Conservation (phyloP, 2,329 filamentous ascomycete genomes). For the Ilyonectria destructans region DNA sequence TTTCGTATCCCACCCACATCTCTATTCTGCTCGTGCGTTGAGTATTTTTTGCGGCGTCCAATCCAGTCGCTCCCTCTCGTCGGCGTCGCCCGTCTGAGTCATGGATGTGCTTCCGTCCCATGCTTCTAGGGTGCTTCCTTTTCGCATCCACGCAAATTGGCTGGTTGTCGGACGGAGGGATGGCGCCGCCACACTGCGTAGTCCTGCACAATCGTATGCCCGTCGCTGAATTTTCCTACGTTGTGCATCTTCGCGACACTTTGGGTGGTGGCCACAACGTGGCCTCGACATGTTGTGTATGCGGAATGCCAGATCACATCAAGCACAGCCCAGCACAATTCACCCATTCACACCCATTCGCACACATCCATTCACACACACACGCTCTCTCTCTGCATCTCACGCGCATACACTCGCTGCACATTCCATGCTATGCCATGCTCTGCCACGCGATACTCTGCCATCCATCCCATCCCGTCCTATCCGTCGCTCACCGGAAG, state of each 20-base stretch:
- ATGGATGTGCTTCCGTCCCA: constrained; percentile 22
- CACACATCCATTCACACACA: no score
- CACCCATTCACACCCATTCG: no score
- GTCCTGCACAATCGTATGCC: background rate
- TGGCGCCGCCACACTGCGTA: constrained; percentile 36
- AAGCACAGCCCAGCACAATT: background rate
- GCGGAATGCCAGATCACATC: constrained; percentile 16
- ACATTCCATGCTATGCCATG: background rate
- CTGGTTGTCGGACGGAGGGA: constrained; percentile 35
- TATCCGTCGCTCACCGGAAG: background rate
- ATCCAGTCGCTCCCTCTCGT: constrained; percentile 3
- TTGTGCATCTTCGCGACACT: background rate
- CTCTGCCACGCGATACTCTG: constrained; percentile 2
- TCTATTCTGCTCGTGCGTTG: constrained; percentile 12
- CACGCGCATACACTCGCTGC: background rate
- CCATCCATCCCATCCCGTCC: background rate
- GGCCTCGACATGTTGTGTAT: constrained; percentile 27
- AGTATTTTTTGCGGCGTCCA: constrained; percentile 17
- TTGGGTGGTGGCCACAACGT: constrained; percentile 30
- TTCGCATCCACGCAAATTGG: constrained; percentile 18
- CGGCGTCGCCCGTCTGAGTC: constrained; percentile 21
- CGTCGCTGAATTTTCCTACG: background rate
- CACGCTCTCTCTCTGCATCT: no score
- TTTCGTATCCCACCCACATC: constrained; percentile 7
- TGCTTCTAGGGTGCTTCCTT: constrained; percentile 43